Evolutionary conservation across 305 asterid genomes (phyloP).

Genomic region (Fraxinus ornus): DNA sequence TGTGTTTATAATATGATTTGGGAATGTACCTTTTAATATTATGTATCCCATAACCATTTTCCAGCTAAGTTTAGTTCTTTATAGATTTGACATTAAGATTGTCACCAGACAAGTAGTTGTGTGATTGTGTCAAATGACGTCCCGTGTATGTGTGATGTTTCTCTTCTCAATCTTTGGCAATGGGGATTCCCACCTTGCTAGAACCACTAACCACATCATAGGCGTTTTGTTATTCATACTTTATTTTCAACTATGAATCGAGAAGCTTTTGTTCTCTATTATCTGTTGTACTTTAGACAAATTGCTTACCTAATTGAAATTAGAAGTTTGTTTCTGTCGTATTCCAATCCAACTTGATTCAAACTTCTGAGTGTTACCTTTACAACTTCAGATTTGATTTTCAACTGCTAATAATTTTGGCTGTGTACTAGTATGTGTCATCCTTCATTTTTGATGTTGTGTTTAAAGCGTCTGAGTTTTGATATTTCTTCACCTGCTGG

Average conservation of each 20-base stretch:
- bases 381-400: neutral
- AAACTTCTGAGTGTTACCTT: conserved; percentile 6
- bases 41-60: neutral
- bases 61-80: neutral
- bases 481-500: neutral
- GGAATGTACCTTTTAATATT: neutral
- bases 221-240: neutral
- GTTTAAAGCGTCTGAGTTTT: neutral
- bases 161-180: neutral
- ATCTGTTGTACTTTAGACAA: neutral
- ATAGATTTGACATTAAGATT: neutral
- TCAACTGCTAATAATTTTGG: neutral
- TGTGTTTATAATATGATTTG: conserved; percentile 1
- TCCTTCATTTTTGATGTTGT: neutral
- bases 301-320: neutral
- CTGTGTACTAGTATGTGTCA: neutral
- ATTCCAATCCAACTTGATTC: neutral
- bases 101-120: neutral
- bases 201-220: neutral
- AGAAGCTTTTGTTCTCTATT: neutral
- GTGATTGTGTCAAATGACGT: neutral
- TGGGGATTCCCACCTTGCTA: neutral
- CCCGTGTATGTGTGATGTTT: neutral
- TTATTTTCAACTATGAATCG: neutral
- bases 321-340: neutral